Percentiles rank a stretch among this genome's conserved stretches.
These are phyloP conservation scores for Nannizziopsis barbatae DNA, from an alignment of 2,329 filamentous ascomycete species.

Conservation along the genomic window DNA sequence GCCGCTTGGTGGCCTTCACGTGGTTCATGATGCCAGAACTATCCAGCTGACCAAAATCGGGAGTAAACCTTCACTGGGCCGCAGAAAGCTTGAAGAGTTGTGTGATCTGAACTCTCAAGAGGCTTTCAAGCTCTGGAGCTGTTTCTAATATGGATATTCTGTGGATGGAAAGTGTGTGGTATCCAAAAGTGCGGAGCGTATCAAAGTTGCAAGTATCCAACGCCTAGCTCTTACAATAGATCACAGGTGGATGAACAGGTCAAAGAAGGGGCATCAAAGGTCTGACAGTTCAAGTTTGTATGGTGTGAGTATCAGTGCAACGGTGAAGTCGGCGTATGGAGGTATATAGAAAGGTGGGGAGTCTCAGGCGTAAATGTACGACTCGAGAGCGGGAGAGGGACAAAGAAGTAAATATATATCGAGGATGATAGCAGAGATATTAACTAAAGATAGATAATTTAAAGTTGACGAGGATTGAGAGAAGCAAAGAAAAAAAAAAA, in stretches of 20 bases:
- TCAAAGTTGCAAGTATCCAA: no score
- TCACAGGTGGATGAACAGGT: no score
- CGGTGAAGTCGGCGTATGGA: neutral
- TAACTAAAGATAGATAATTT: neutral
- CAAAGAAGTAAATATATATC: neutral
- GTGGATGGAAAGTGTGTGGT: no score
- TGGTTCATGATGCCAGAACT: slow-evolving; percentile 6
- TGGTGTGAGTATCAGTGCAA: neutral
- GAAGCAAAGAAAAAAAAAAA: neutral
- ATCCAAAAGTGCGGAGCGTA: no score
- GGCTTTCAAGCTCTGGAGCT: neutral
- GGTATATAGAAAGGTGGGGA: no score
- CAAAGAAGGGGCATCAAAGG: neutral
- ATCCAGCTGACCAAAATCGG: slow-evolving; percentile 3
- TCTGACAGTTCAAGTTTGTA: neutral
- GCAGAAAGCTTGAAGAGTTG: neutral
- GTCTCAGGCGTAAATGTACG: neutral
- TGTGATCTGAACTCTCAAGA: neutral
- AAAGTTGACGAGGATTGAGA: neutral
- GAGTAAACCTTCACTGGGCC: neutral
- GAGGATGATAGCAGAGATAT: neutral
- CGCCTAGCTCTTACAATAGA: no score
- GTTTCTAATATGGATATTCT: no score
- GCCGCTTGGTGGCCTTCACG: slow-evolving; percentile 11
- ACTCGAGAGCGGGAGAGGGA: neutral